Evolutionary conservation across 2,329 filamentous ascomycete species (phyloP).

Genomic region (Drechslerella stenobrocha): DNA sequence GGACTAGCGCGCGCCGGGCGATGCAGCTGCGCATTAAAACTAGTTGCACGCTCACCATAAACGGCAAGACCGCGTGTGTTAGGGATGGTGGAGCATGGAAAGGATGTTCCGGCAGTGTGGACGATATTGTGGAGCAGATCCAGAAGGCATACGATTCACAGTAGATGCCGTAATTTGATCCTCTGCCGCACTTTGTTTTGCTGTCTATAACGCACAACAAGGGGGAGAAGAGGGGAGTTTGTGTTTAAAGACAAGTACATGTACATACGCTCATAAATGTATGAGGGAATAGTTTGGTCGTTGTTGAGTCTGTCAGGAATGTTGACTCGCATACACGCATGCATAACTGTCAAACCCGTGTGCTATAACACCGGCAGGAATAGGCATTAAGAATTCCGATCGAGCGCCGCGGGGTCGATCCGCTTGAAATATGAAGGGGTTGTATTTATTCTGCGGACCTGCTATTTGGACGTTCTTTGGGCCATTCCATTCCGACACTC

Average conservation of each 20-base stretch:
- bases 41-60: conserved; percentile 77
- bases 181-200: no score
- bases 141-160: conserved; percentile 26
- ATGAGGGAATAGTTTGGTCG: neutral
- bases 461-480: conserved; percentile 3
- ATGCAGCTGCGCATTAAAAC: conserved; percentile 66
- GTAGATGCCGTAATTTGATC: conserved; percentile 5
- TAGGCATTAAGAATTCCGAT: no score
- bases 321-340: neutral
- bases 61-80: conserved; percentile 80
- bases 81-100: conserved; percentile 77
- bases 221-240: no score
- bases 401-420: no score
- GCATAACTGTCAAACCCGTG: no score
- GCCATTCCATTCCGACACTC: conserved; percentile 42
- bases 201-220: no score
- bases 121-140: conserved; percentile 33
- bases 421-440: no score
- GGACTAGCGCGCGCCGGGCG: conserved; percentile 65
- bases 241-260: neutral
- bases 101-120: conserved; percentile 20
- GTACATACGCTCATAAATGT: neutral
- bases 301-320: neutral
- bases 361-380: no score
- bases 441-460: neutral